Evolutionary conservation across 768 basidiomycete species (phyloP), one percentile per base, ranked within the genome.

Genomic region (Suillus variegatus): DNA sequence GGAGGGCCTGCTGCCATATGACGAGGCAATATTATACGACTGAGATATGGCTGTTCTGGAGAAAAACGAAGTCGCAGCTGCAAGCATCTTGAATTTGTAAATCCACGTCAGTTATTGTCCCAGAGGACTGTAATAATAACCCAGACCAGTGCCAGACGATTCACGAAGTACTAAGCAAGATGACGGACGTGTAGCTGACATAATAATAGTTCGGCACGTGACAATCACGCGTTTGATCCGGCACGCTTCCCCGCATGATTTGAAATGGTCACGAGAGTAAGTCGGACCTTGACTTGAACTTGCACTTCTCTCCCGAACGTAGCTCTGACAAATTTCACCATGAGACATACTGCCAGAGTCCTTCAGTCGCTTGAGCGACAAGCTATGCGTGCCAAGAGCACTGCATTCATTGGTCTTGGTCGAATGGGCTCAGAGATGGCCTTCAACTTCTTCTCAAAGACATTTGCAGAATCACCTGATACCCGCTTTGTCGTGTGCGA

Each of bases 381-480:
- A 13, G 68, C 73, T 6, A 60, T 73, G 46, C 84, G 87, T 44
- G 71, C 77, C 25, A 85, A 80, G 62, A 86, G 82, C 74, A 86
- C 88, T 41, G 88, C 86, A 62, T 95, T 96, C 79, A 90, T 96
- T 61, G 94, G 94, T 10, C 85, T 96, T 14, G 94, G 94, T 47
- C 84, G 89, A 52, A 95, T 96, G 94, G 94, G 94, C 49, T 87
- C 86, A 52, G 89, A 93, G 75, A 95, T 95, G 94, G 85, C 88
- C 16, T 84, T 82, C 76, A 95, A 95, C 76, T 84, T 95, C 60
- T 93, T 94, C 80, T 88, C 88, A 0, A 93, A 92, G 75, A 84
- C 84, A 67, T 79, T 86, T 65, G 80, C 82, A n/a, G 78, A 85
- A 51, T 76, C 79, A 46, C 67, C 75, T n/a, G 84, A 88, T 16